A percentile compares a stretch with the other conserved stretches of the same genome.
These are phyloP conservation scores for Populus nigra DNA, from an alignment of 345 rosid species.

Conservation along the genomic window DNA sequence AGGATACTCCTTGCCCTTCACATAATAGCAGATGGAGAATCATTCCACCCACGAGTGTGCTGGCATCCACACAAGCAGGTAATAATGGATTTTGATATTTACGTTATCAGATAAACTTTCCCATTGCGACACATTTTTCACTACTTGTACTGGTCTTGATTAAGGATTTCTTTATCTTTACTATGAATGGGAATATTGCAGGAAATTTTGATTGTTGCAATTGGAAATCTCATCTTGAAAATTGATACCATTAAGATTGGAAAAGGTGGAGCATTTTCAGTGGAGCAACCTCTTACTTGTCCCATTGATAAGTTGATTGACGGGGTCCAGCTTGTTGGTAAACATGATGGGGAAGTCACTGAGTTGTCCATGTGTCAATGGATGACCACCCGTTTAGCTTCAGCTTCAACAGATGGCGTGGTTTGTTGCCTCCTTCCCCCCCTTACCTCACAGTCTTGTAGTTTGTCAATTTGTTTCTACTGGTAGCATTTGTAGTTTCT, in stretches of 20 bases:
- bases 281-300: constrained; percentile 69
- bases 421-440: constrained; percentile 45
- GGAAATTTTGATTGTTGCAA: constrained; percentile 79
- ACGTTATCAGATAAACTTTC: not conserved
- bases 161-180: not conserved
- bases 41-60: constrained; percentile 72
- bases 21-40: constrained; percentile 50
- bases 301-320: constrained; percentile 56
- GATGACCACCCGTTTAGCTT: constrained; percentile 64
- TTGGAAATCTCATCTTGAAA: constrained; percentile 64
- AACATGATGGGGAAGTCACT: constrained; percentile 87
- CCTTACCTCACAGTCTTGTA: not conserved
- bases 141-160: constrained; percentile 1
- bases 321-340: constrained; percentile 81
- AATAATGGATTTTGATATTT: constrained; percentile 12
- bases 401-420: constrained; percentile 52
- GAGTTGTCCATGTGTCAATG: constrained; percentile 95
- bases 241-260: constrained; percentile 73
- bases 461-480: constrained; percentile 2
- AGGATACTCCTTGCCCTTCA: constrained; percentile 59
- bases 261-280: constrained; percentile 51
- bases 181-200: constrained; percentile 23
- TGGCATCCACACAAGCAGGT: constrained; percentile 97
- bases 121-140: not conserved
- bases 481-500: not conserved